A percentile compares a stretch with the other conserved stretches of the same genome.
phyloP scores from a whole-genome alignment of 805 yeast species.

The Kluyveromyces dobzhanskii region DNA sequence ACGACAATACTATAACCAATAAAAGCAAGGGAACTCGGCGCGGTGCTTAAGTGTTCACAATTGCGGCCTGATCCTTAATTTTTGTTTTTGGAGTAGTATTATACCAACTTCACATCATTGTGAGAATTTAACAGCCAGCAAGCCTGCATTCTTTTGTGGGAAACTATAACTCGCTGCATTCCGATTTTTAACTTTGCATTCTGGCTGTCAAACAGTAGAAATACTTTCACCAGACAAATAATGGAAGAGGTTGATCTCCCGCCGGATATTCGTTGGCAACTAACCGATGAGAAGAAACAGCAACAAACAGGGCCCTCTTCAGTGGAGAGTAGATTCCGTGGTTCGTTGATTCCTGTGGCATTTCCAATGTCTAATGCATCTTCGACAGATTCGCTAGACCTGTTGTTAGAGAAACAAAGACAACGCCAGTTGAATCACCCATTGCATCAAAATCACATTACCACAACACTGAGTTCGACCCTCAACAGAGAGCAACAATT shows the following conservation, averaged over 20 bases:
- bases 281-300: neutral
- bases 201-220: no score
- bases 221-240: no score
- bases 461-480: conserved; percentile 10
- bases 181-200: no score
- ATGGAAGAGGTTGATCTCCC: neutral
- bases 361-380: conserved; percentile 19
- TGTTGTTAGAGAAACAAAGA: conserved; percentile 34
- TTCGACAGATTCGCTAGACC: conserved; percentile 31
- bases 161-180: no score
- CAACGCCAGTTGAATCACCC: conserved; percentile 36
- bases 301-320: no score
- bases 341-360: neutral
- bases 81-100: neutral
- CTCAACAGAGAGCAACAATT: conserved; percentile 1
- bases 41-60: neutral
- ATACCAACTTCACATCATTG: neutral
- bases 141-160: neutral
- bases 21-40: no score
- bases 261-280: conserved; percentile 1
- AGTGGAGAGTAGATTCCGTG: neutral
- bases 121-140: neutral
- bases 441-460: conserved; percentile 30
- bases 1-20: no score
- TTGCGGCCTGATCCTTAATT: neutral